phyloP scores from a whole-genome alignment of 345 rosid species.

The Gossypium turneri region DNA sequence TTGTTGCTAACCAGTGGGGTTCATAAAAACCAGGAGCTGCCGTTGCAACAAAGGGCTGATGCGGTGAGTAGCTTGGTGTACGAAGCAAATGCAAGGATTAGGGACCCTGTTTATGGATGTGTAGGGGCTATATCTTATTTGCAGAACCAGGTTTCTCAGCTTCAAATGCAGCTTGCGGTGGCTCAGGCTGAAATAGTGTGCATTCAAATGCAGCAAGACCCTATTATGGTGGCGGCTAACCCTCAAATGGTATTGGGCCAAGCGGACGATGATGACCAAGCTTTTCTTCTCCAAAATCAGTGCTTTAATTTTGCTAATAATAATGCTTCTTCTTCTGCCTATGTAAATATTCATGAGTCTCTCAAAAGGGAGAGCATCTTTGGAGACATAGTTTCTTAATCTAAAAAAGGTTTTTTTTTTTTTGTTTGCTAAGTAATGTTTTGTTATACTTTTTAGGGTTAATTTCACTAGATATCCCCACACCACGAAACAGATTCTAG shows the following conservation, averaged over 20 bases:
- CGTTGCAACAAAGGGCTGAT: constrained; percentile 48
- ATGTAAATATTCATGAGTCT: constrained; percentile 30
- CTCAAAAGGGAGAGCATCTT: constrained; percentile 40
- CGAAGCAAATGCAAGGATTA: constrained; percentile 58
- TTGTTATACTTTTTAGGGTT: not conserved
- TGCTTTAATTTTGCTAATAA: constrained; percentile 24
- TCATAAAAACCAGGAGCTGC: constrained; percentile 45
- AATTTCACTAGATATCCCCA: not conserved
- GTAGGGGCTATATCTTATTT: constrained; percentile 56
- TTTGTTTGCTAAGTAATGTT: not conserved
- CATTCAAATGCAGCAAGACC: constrained; percentile 55
- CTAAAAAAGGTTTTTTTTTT: not conserved
- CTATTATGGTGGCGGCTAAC: constrained; percentile 13
- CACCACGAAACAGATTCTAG: no score
- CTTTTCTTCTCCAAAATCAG: constrained; percentile 29
- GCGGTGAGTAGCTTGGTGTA: constrained; percentile 64
- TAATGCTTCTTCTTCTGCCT: constrained; percentile 22
- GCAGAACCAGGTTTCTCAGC: constrained; percentile 57
- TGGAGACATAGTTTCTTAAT: constrained; percentile 51
- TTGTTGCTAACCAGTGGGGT: no score
- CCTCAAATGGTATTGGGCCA: constrained; percentile 8
- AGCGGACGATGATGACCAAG: constrained; percentile 26
- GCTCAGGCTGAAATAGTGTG: constrained; percentile 60
- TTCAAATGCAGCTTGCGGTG: constrained; percentile 58
- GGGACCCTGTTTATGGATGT: constrained; percentile 69